Conservation (phyloP, 23 red algal genomes). For the Gracilaria gracilis region DNA sequence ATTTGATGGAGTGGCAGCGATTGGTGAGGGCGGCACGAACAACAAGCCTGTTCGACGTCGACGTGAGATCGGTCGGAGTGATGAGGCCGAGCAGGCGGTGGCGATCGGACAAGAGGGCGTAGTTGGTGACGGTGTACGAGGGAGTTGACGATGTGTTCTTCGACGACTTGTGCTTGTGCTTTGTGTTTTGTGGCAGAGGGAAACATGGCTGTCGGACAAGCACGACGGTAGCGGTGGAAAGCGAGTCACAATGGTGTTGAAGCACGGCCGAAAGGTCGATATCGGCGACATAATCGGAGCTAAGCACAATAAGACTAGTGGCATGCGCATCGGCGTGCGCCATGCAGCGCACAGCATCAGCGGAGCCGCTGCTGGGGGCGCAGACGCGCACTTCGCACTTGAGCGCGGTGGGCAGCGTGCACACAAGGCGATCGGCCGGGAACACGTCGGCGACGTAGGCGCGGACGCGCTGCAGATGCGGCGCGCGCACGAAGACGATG, state of each 20-base stretch:
- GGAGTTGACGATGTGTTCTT: not conserved
- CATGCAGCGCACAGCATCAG: slow-evolving; percentile 22
- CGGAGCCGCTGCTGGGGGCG: not conserved
- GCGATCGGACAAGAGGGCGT: slow-evolving; percentile 29
- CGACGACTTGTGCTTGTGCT: slow-evolving; percentile 19
- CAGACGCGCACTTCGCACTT: not conserved
- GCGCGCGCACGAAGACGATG: slow-evolving; percentile 32
- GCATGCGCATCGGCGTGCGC: not conserved
- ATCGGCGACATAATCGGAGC: slow-evolving; percentile 45
- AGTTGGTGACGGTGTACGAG: slow-evolving; percentile 22
- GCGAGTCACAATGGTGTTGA: slow-evolving; percentile 7
- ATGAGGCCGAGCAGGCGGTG: slow-evolving; percentile 49
- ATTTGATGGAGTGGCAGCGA: slow-evolving; percentile 35
- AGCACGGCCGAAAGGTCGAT: slow-evolving; percentile 26
- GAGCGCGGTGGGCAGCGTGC: not conserved
- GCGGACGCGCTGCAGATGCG: not conserved
- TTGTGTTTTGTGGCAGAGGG: not conserved
- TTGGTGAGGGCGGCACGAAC: slow-evolving; percentile 28
- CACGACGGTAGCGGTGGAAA: slow-evolving; percentile 30
- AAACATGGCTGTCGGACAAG: slow-evolving; percentile 7
- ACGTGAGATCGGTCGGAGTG: slow-evolving; percentile 34
- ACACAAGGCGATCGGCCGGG: not conserved
- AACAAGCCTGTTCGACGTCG: not conserved
- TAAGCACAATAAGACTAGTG: slow-evolving; percentile 34
- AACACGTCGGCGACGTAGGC: slow-evolving; percentile 1